Evolutionary conservation across 2,329 filamentous ascomycete genomes (phyloP).

Genomic region (Fusarium coffeatum): DNA sequence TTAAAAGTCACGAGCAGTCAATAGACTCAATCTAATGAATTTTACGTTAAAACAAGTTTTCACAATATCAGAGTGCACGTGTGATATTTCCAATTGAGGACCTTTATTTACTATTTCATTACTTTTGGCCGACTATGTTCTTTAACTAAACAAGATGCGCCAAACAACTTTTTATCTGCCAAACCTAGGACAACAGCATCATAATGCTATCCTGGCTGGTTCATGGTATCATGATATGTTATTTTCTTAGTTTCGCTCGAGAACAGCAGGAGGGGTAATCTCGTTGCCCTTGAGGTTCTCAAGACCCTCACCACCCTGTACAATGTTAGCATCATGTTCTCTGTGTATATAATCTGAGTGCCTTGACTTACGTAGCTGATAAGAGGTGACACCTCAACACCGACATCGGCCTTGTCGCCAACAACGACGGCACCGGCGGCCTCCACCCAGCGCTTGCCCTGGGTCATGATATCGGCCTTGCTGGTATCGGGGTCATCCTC

Average conservation of each 20-base stretch:
- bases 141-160: neutral
- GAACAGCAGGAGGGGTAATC: conserved; percentile 63
- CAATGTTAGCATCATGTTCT: conserved; percentile 18
- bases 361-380: conserved; percentile 88
- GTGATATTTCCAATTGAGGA: neutral
- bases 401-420: conserved; percentile 71
- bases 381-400: conserved; percentile 90
- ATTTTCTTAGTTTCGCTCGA: conserved; percentile 57
- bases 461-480: conserved; percentile 87
- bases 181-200: conserved; percentile 26
- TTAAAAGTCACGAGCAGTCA: conserved; percentile 30
- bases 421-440: conserved; percentile 81
- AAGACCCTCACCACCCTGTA: conserved; percentile 71
- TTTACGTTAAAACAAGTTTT: neutral
- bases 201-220: conserved; percentile 26
- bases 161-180: conserved; percentile 19
- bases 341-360: neutral
- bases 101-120: conserved; percentile 24
- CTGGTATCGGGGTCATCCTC: conserved; percentile 96
- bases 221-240: conserved; percentile 31
- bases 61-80: neutral
- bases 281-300: conserved; percentile 65
- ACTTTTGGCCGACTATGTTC: conserved; percentile 2
- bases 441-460: conserved; percentile 88
- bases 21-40: conserved; percentile 26